phyloP scores from a whole-genome alignment of 176 grass and related monocot species.

The Lolium multiflorum region DNA sequence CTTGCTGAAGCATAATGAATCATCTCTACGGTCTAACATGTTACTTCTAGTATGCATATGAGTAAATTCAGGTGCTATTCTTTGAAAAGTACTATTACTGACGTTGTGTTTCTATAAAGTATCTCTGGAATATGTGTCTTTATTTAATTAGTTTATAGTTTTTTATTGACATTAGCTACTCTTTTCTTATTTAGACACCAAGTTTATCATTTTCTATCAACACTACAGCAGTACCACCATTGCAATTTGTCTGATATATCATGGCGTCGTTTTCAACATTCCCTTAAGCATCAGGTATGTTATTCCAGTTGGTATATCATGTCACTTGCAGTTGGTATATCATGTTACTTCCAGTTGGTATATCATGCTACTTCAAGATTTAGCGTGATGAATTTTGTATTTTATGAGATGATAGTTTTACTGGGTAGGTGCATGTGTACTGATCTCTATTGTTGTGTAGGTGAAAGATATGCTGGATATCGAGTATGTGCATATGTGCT shows the following conservation, averaged over 20 bases:
- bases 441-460: conserved; percentile 52
- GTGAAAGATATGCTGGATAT: conserved; percentile 93
- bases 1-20: conserved; percentile 1
- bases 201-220: conserved; percentile 91
- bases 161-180: conserved; percentile 32
- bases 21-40: neutral
- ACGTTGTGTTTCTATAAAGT: neutral
- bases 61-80: neutral
- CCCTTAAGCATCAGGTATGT: conserved; percentile 86
- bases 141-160: conserved; percentile 18
- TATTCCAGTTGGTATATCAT: conserved; percentile 20
- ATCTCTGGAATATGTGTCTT: conserved; percentile 22
- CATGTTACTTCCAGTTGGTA: conserved; percentile 19
- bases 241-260: conserved; percentile 91
- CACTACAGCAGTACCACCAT: conserved; percentile 92
- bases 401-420: conserved; percentile 26
- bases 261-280: conserved; percentile 86
- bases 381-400: conserved; percentile 20
- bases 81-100: neutral
- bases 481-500: conserved; percentile 76
- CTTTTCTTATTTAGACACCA: conserved; percentile 79
- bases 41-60: conserved; percentile 17
- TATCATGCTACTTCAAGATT: neutral
- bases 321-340: neutral
- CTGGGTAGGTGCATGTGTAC: neutral